phyloP scores from a whole-genome alignment of 2,329 filamentous ascomycete species.

The Arthroderma sp. region DNA sequence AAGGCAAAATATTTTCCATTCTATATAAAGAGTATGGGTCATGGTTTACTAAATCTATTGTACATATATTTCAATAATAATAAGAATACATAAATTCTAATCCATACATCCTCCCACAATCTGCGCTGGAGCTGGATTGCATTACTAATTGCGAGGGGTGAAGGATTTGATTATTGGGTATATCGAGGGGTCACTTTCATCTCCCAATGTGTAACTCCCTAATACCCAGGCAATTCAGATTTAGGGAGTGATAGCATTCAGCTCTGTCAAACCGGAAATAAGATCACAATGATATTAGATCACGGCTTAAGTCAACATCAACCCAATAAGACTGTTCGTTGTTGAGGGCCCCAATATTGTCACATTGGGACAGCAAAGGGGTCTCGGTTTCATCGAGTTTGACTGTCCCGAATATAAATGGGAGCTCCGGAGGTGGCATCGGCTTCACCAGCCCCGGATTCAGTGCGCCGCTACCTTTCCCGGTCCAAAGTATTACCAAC shows the following conservation, averaged over 20 bases:
- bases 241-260: no score
- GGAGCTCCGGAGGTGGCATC: neutral
- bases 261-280: neutral
- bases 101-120: no score
- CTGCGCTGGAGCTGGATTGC: no score
- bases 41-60: neutral
- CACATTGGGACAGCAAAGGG: neutral
- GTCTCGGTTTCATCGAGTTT: neutral
- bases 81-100: neutral
- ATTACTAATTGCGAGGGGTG: neutral
- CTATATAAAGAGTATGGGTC: neutral
- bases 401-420: slow-evolving; percentile 4
- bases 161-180: neutral
- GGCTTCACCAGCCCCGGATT: slow-evolving; percentile 18
- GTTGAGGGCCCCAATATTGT: slow-evolving; percentile 7
- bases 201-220: neutral
- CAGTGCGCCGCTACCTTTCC: slow-evolving; percentile 18
- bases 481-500: slow-evolving; percentile 24
- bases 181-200: neutral
- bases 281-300: slow-evolving; percentile 1
- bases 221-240: neutral
- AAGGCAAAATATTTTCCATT: neutral
- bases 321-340: slow-evolving; percentile 16
- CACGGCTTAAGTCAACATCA: slow-evolving; percentile 20
- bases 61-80: neutral